Base-by-base conservation (phyloP, 768 basidiomycete genomes). In the Sarcodon aspratus region DNA sequence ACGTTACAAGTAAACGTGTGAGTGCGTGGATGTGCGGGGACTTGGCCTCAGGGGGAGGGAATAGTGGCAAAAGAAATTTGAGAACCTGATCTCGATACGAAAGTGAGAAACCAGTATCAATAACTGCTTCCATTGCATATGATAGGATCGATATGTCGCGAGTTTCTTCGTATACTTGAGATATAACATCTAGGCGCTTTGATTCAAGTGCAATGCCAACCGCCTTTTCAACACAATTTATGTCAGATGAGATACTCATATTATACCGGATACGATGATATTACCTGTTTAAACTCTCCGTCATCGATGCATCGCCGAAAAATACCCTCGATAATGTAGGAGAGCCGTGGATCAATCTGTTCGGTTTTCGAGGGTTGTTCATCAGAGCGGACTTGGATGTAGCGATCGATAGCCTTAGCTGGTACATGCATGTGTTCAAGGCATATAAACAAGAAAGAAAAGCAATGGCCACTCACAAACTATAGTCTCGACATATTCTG, bases 321-420 rank as follows among this genome's bases (percentile, higher is more conserved):
- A 51, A 98, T 96, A 36, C 79, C 76, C 62, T 97, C 91, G 45
- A 98, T 92, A 50, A 96, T 89, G 35, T 68, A 64, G 63, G 84
- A 82, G 44, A 98, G 69, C 40, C 86, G 79, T 6, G 82, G 66
- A 59, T 97, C 95, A 46, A 93, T 76, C 63, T 81, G 81, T 36
- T 73, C 73, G 9, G 71, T 72, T 1, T 60, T 48, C 6, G 59
- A 65, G 9, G 67, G 60, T 54, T 74, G 70, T 52, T 82, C 82
- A 49, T 79, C 71, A 1, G 74, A 62, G 34, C 89, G 80, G 32
- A 77, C 68, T 47, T 78, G 68, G 54, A 97, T 88, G 59, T 96
- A 98, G 49, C 82, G 77, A 75, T 99, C 96, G 58, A 99, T 92
- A 47, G 93, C 93, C 62, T 90, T 94, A 58, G 96, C 95, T 96